Percentiles rank a stretch among this genome's conserved stretches.
phyloP scores from a whole-genome alignment of 148 eudicot species.

The Drosera capensis region DNA sequence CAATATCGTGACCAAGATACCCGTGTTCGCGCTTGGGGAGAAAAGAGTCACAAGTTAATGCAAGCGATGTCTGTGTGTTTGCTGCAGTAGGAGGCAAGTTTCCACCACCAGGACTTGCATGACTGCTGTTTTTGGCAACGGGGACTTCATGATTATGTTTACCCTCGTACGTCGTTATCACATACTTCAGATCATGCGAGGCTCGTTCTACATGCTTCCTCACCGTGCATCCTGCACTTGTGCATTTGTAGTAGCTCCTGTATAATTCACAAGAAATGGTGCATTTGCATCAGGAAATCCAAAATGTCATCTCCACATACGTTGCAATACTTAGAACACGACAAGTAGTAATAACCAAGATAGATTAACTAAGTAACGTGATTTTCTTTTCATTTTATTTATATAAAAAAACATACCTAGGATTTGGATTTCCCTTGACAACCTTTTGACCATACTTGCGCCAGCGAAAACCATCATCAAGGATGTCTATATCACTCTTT shows the following conservation, averaged over 20 bases:
- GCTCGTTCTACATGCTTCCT: conserved; percentile 82
- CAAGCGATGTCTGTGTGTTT: conserved; percentile 11
- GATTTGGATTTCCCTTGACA: conserved; percentile 84
- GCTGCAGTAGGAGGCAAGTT: conserved; percentile 15
- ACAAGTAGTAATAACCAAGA: too few species aligned
- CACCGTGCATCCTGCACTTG: conserved; percentile 61
- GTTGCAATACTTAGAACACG: too few species aligned
- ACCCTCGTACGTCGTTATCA: conserved; percentile 61
- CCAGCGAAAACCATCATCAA: conserved; percentile 85
- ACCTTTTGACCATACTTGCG: conserved; percentile 82
- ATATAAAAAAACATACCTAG: too few species aligned
- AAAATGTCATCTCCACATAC: too few species aligned
- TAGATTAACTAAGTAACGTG: too few species aligned
- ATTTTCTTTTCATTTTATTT: too few species aligned
- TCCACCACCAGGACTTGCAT: conserved; percentile 16
- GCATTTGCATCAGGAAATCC: not conserved
- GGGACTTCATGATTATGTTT: conserved; percentile 81
- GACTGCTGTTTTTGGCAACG: conserved; percentile 32
- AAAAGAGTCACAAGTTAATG: conserved; percentile 18
- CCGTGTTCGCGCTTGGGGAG: conserved; percentile 27
- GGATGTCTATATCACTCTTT: conserved; percentile 62
- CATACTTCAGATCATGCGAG: conserved; percentile 33
- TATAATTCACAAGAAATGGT: not conserved
- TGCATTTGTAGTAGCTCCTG: conserved; percentile 92
- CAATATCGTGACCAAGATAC: conserved; percentile 24